These are phyloP conservation scores for Aspergillus nomiae DNA, from an alignment of 2,329 filamentous ascomycete genomes.

Conservation along the genomic window DNA sequence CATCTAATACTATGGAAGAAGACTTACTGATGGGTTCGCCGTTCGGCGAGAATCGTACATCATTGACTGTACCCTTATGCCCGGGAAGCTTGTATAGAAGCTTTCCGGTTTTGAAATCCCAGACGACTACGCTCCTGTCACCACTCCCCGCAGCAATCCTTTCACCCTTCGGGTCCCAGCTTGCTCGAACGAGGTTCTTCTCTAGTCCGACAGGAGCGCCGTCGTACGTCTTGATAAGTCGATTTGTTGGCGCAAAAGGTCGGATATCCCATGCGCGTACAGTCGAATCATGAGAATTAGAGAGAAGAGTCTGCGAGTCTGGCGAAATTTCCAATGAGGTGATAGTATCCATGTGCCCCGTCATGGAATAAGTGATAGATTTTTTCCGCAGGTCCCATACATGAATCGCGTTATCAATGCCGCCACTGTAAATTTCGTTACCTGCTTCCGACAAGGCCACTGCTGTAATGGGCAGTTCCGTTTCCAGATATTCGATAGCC, in stretches of 20 bases:
- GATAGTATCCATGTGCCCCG: constrained; percentile 88
- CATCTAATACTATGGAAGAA: not conserved
- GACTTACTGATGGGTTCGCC: constrained; percentile 84
- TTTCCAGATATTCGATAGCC: constrained; percentile 83
- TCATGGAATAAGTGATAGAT: constrained; percentile 79
- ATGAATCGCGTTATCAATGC: constrained; percentile 96
- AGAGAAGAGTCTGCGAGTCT: constrained; percentile 85
- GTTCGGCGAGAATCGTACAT: constrained; percentile 83
- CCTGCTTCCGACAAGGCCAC: constrained; percentile 90
- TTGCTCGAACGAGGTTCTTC: constrained; percentile 86
- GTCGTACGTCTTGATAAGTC: constrained; percentile 84
- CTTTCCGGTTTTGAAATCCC: constrained; percentile 87
- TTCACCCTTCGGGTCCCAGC: constrained; percentile 85
- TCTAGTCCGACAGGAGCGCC: constrained; percentile 86
- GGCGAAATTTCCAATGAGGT: constrained; percentile 90
- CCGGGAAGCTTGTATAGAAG: constrained; percentile 92
- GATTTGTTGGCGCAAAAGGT: constrained; percentile 86
- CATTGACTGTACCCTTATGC: constrained; percentile 93
- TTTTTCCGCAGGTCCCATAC: constrained; percentile 97
- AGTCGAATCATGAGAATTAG: constrained; percentile 91
- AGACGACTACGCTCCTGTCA: constrained; percentile 87
- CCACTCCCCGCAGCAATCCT: constrained; percentile 87
- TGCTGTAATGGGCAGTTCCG: constrained; percentile 88
- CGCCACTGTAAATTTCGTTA: constrained; percentile 91
- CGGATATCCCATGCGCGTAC: constrained; percentile 95